Base-by-base conservation (phyloP, 495 filamentous ascomycete species). In the Xylaria intraflava region DNA sequence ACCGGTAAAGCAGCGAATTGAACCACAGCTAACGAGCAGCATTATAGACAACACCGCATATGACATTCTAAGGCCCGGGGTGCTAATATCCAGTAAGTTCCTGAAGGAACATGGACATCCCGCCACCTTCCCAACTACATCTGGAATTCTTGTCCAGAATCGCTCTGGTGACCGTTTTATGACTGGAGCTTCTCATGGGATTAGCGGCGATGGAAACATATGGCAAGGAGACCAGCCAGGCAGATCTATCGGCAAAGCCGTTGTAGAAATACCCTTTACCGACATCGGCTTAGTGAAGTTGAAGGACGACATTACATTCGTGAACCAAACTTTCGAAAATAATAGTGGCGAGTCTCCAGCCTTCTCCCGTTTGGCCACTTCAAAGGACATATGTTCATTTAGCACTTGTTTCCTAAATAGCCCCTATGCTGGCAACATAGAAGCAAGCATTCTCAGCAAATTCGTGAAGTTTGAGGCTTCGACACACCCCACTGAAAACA, bases 361-460 rank as follows among this genome's bases (percentile, higher is more conserved):
- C 12, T 41, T 54, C 22, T 19, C 51, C 9, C 42, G 51, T 16
- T 29, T 47, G 29, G 24, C 24, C n/a, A 46, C 27, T 27, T 46
- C 51, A 24, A 23, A 53, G 16, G 51, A 53, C 31, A 46, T n/a
- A n/a, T n/a, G n/a, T n/a, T n/a, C n/a, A n/a, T n/a, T n/a, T n/a
- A n/a, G n/a, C n/a, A n/a, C n/a, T n/a, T 54, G 51, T 27, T 41
- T 29, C 19, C 43, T 54, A 10, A 47, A 54, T 42, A 54, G 51
- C 17, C 43, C 51, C 9, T 54, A 47, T 38, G 41, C 31, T 9
- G 51, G 51, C 5, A 27, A 14, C n/a, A 41, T 47, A 43, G 51
- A 47, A 2, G 51, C 2, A 6, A 30, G 5, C 19, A 35, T 54
- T 6, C 22, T 54, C 9, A 35, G 17, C n/a, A 54, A 54, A 14